These are phyloP conservation scores for Vitis labrusca DNA, from an alignment of 164 flowering plant genomes.

Conservation along the genomic window DNA sequence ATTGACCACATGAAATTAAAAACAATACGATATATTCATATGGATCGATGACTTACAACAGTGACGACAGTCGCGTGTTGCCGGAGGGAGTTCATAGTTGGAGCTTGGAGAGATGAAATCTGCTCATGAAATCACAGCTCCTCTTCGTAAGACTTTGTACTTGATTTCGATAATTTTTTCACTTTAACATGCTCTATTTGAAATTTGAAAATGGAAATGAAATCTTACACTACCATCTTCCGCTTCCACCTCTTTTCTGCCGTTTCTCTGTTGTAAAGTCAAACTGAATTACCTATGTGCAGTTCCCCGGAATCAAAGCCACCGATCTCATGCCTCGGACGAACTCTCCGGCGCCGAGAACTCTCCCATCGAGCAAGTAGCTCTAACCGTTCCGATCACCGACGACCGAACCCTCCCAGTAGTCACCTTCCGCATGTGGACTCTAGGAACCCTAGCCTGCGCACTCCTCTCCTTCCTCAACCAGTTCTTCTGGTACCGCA, in stretches of 20 bases:
- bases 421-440: slow-evolving; percentile 38
- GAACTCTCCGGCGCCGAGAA: slow-evolving; percentile 10
- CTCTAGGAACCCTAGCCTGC: slow-evolving; percentile 36
- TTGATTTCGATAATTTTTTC: too few relatives aligned
- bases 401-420: slow-evolving; percentile 37
- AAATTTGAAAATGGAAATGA: too few relatives aligned
- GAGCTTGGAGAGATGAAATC: neutral
- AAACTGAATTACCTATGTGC: too few relatives aligned
- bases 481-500: slow-evolving; percentile 50
- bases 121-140: slow-evolving; percentile 22
- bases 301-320: too few relatives aligned
- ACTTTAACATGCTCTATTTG: too few relatives aligned
- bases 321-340: neutral
- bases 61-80: too few relatives aligned
- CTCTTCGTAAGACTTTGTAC: slow-evolving; percentile 22
- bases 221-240: too few relatives aligned
- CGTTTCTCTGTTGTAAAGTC: too few relatives aligned
- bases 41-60: too few relatives aligned
- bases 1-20: too few relatives aligned
- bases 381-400: slow-evolving; percentile 37
- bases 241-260: too few relatives aligned
- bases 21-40: too few relatives aligned
- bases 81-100: neutral
- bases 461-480: slow-evolving; percentile 39
- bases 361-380: slow-evolving; percentile 43